Conservation (phyloP, 805 yeast species). For the Candida nitratophila region DNA sequence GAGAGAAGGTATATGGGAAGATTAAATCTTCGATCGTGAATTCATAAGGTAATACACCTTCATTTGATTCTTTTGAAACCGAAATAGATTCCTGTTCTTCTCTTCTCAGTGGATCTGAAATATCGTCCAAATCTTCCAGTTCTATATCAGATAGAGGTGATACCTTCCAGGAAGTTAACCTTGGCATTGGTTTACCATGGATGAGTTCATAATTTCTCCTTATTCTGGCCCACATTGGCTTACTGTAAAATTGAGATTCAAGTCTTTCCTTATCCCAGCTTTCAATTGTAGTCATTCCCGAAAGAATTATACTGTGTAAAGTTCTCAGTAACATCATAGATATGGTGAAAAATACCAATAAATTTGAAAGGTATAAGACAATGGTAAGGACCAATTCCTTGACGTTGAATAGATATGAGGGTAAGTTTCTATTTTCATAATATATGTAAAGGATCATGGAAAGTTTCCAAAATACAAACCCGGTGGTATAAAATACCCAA, state of each 20-base stretch:
- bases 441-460: constrained; percentile 31
- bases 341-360: constrained; percentile 57
- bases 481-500: constrained; percentile 54
- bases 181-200: constrained; percentile 34
- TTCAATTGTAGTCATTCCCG: constrained; percentile 86
- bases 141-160: constrained; percentile 2
- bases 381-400: constrained; percentile 49
- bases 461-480: constrained; percentile 37
- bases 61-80: constrained; percentile 7
- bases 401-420: constrained; percentile 47
- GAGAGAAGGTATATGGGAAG: constrained; percentile 77
- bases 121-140: constrained; percentile 2
- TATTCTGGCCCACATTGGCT: constrained; percentile 45
- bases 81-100: constrained; percentile 9
- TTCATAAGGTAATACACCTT: constrained; percentile 19
- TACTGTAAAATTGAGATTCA: constrained; percentile 53
- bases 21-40: constrained; percentile 57
- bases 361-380: constrained; percentile 44
- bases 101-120: constrained; percentile 1
- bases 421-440: constrained; percentile 44
- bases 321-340: constrained; percentile 56
- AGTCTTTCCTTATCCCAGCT: constrained; percentile 87
- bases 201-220: constrained; percentile 35
- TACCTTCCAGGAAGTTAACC: constrained; percentile 39
- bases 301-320: constrained; percentile 40